Base-by-base conservation (phyloP, 345 rosid species). In the Corchorus olitorius region DNA sequence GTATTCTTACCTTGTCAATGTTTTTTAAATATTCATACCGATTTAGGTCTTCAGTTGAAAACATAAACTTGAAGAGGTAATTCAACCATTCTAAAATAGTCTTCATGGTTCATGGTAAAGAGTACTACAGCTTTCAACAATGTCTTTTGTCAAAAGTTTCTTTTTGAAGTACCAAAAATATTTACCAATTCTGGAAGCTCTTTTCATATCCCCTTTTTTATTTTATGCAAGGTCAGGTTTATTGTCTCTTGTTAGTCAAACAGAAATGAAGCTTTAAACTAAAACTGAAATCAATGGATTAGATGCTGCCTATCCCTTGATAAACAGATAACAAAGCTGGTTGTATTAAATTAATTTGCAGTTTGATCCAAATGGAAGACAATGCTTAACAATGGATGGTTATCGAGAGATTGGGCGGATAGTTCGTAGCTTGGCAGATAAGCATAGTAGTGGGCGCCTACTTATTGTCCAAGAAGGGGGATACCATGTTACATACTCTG, bases 341-440 rank as follows among this genome's bases (percentile, higher is more conserved):
- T 22, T 4, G 79, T 60, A 10, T 62, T 62, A 48, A 49, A 74
- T 34, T 15, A 14, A 45, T 58, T n/a, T 79, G 79, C 77, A 95
- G 97, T 88, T 93, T 71, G 99, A 95, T 84, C 93, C 98, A 33
- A 95, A 95, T 72, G 96, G 99, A 80, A 91, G 97, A 85, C 95
- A 86, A 65, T 82, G 97, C 89, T 80, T 93, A 80, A 95, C 95
- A 20, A 88, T 92, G 98, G 87, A 73, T 63, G 97, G 99, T 10
- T 95, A 93, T 78, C 84, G 92, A 71, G 81, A 79, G 52, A 91
- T 93, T 20, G 97, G 96, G 54, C 78, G 75, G 82, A 85, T 81
- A 19, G 79, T 89, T 62, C 87, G 78, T 6, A 34, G 17, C 55
- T 73, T 89, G 56, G 88, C 94, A 13, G 85, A 90, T 58, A 83